Percentiles rank a stretch among this genome's conserved stretches.
These are phyloP conservation scores for Daldinia vernicosa DNA, from an alignment of 495 filamentous ascomycete species.

Conservation along the genomic window DNA sequence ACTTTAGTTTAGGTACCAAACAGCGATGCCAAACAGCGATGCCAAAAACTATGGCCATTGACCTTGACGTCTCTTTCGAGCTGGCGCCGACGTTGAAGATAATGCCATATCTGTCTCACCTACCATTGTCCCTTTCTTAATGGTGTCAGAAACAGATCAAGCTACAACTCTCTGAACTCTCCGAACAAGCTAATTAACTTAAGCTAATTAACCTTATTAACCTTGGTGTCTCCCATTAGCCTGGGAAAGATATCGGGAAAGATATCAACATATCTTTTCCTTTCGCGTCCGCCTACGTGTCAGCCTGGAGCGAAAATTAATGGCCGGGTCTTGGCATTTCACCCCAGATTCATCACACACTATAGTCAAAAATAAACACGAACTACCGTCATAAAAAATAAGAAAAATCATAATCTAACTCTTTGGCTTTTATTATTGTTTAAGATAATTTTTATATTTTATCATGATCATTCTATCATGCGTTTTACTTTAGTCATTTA, in stretches of 20 bases:
- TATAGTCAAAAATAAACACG: too few relatives aligned
- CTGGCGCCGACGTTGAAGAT: slow-evolving; percentile 14
- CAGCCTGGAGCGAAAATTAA: too few relatives aligned
- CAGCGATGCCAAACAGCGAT: slow-evolving; percentile 2
- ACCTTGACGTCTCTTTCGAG: slow-evolving; percentile 25
- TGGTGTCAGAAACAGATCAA: slow-evolving; percentile 28
- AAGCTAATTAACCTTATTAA: slow-evolving; percentile 34
- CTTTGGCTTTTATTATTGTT: too few relatives aligned
- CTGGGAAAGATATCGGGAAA: not conserved
- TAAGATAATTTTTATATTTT: too few relatives aligned
- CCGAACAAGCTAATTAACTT: slow-evolving; percentile 33
- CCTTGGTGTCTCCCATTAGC: slow-evolving; percentile 39
- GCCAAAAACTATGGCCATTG: not conserved
- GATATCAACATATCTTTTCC: too few relatives aligned
- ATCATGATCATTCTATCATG: too few relatives aligned
- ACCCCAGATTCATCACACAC: too few relatives aligned
- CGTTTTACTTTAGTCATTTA: too few relatives aligned
- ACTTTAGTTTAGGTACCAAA: slow-evolving; percentile 5
- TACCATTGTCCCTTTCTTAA: slow-evolving; percentile 14
- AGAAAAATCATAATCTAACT: too few relatives aligned
- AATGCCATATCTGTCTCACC: slow-evolving; percentile 18
- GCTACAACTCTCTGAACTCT: slow-evolving; percentile 21
- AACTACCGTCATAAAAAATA: too few relatives aligned
- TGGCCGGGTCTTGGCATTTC: too few relatives aligned
- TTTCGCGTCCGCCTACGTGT: slow-evolving; percentile 22